Evolutionary conservation across 202 grass and related monocot species (phyloP).

Genomic region (Eragrostis tef): DNA sequence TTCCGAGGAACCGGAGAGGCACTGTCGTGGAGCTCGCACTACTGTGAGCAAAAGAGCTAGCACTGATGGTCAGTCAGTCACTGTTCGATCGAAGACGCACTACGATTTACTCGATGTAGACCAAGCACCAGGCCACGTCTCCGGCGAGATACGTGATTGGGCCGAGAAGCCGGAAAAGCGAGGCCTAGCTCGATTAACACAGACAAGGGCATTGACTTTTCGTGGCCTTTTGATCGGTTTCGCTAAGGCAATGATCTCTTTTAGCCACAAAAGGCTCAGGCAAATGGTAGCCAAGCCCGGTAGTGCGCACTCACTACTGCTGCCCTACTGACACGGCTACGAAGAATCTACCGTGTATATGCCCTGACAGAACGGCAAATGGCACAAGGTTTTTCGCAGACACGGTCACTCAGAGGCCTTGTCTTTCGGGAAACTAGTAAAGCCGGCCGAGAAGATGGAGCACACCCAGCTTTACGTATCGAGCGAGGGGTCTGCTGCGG

Average conservation of each 20-base stretch:
- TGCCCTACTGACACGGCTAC: slow-evolving; percentile 8
- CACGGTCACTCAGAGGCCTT: slow-evolving; percentile 8
- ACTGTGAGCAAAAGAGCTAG: not conserved
- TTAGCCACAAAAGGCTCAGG: slow-evolving; percentile 38
- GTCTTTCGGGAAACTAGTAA: slow-evolving; percentile 32
- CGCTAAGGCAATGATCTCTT: slow-evolving; percentile 30
- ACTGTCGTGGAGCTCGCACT: not conserved
- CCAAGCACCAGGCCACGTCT: not conserved
- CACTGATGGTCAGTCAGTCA: not conserved
- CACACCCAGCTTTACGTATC: not conserved
- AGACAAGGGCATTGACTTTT: slow-evolving; percentile 24
- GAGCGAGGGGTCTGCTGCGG: not conserved
- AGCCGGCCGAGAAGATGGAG: not conserved
- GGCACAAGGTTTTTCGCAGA: slow-evolving; percentile 10
- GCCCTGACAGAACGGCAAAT: slow-evolving; percentile 31
- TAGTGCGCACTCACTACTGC: slow-evolving; percentile 13
- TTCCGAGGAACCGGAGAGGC: not conserved
- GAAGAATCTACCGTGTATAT: slow-evolving; percentile 51
- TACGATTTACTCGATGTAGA: not conserved
- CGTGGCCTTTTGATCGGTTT: not conserved
- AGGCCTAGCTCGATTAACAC: slow-evolving; percentile 1
- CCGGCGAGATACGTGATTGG: slow-evolving; percentile 5
- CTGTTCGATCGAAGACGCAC: not conserved
- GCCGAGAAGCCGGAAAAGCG: not conserved
- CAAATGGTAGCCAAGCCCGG: slow-evolving; percentile 16